A percentile compares a stretch with the other conserved stretches of the same genome.
phyloP scores from a whole-genome alignment of 352 stramenopile species.

The Pythium brassicae region DNA sequence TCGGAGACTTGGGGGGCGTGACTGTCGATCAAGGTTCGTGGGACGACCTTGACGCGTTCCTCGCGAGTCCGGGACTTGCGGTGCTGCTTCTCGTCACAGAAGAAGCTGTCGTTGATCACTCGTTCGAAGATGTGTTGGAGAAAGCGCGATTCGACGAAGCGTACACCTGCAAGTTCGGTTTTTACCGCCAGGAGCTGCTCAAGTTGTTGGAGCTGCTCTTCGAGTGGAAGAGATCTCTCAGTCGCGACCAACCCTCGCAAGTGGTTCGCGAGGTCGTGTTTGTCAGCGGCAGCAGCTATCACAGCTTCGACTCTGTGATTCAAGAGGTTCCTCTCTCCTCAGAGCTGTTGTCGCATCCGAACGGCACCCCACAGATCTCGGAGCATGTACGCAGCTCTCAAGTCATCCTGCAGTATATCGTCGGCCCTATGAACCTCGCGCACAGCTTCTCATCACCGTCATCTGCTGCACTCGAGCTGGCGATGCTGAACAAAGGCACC shows the following conservation, averaged over 20 bases:
- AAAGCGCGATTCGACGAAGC: slow-evolving; percentile 28
- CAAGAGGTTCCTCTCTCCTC: slow-evolving; percentile 12
- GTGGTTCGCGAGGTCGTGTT: slow-evolving; percentile 22
- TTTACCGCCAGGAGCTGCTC: slow-evolving; percentile 35
- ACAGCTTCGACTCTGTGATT: slow-evolving; percentile 40
- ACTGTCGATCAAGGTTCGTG: slow-evolving; percentile 22
- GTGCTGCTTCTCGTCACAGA: slow-evolving; percentile 31
- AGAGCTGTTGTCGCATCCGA: not conserved
- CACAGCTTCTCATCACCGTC: not conserved
- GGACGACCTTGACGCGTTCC: slow-evolving; percentile 24
- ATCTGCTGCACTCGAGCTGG: not conserved
- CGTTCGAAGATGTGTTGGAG: slow-evolving; percentile 36
- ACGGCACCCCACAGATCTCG: not conserved
- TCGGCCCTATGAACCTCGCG: slow-evolving; percentile 17
- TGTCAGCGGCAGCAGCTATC: slow-evolving; percentile 24
- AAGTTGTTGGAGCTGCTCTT: slow-evolving; percentile 34
- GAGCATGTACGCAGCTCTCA: not conserved
- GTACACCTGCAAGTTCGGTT: slow-evolving; percentile 35
- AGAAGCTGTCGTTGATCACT: slow-evolving; percentile 42
- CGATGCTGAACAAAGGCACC: slow-evolving; percentile 21
- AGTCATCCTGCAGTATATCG: slow-evolving; percentile 23
- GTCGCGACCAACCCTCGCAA: not conserved
- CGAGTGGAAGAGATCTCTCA: slow-evolving; percentile 26
- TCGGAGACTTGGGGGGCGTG: slow-evolving; percentile 10
- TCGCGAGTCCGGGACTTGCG: slow-evolving; percentile 30